Percentiles rank a stretch among this genome's conserved stretches.
Evolutionary conservation across 495 filamentous ascomycete species (phyloP).

Genomic region (Friedmanniomyces endolithicus): DNA sequence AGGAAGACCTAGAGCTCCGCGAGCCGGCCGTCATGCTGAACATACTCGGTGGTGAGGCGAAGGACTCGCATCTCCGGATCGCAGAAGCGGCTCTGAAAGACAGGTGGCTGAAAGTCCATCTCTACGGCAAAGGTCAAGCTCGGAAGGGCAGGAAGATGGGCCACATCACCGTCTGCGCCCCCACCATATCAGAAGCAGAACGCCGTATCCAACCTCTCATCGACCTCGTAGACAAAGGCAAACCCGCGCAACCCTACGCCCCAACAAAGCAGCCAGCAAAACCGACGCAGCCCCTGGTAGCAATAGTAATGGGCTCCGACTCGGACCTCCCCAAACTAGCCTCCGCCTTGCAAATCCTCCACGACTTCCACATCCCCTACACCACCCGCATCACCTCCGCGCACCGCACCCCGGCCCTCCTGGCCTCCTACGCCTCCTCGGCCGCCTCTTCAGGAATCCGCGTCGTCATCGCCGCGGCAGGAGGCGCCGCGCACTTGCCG

Average conservation of each 20-base stretch:
- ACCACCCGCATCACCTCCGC: slow-evolving; percentile 81
- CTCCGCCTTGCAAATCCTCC: slow-evolving; percentile 63
- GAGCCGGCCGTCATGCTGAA: slow-evolving; percentile 83
- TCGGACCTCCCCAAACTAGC: slow-evolving; percentile 74
- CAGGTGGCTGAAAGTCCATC: slow-evolving; percentile 56
- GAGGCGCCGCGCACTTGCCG: slow-evolving; percentile 81
- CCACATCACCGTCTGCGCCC: slow-evolving; percentile 67
- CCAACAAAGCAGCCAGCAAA: neutral
- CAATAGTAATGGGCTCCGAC: slow-evolving; percentile 91
- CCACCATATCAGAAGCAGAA: slow-evolving; percentile 61
- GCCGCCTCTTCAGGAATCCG: slow-evolving; percentile 61
- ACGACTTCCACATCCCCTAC: slow-evolving; percentile 61
- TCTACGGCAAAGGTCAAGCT: slow-evolving; percentile 81
- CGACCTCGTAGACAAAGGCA: slow-evolving; percentile 23
- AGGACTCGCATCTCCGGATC: slow-evolving; percentile 57
- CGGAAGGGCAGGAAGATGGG: slow-evolving; percentile 89
- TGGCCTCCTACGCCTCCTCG: slow-evolving; percentile 60
- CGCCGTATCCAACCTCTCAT: slow-evolving; percentile 41
- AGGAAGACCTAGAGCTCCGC: slow-evolving; percentile 45
- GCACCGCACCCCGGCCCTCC: slow-evolving; percentile 75
- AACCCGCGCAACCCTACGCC: neutral
- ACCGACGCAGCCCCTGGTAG: slow-evolving; percentile 46
- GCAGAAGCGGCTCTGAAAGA: slow-evolving; percentile 50
- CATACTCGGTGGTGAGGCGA: slow-evolving; percentile 66
- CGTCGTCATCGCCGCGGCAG: slow-evolving; percentile 90